Evolutionary conservation across 441 rosid species (phyloP), one percentile per base, ranked within the genome.

Genomic region (Arabidopsis lyrata): DNA sequence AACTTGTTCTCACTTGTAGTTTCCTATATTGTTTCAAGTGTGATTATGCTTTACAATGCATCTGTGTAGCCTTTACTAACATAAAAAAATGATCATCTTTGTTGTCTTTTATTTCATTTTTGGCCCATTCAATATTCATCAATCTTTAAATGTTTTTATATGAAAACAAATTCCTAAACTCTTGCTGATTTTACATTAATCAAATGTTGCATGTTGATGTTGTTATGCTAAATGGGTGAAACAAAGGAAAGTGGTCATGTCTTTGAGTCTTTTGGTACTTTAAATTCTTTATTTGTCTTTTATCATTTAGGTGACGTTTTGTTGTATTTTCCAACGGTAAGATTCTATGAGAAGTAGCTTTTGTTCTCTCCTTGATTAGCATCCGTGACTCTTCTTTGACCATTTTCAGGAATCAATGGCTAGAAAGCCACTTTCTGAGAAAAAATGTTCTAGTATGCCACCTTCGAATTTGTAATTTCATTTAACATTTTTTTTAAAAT

Each of bases 381-480:
- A 71, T 50, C 72, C 76, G 80, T 77, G 76, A 77, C 64, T 50
- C 58, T 63, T 57, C 57, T 77, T 77, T 77, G 77, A 77, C 77
- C 73, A 77, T 50, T 77, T n/a, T n/a, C n/a, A n/a, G n/a, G n/a
- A n/a, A n/a, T n/a, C n/a, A n/a, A n/a, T n/a, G n/a, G n/a, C n/a
- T n/a, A n/a, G n/a, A n/a, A n/a, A n/a, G n/a, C n/a, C n/a, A n/a
- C n/a, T n/a, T n/a, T n/a, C n/a, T n/a, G n/a, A n/a, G n/a, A n/a
- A n/a, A n/a, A n/a, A n/a, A n/a, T n/a, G n/a, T n/a, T n/a, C n/a
- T n/a, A n/a, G n/a, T n/a, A n/a, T n/a, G n/a, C n/a, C n/a, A n/a
- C n/a, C n/a, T n/a, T n/a, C n/a, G n/a, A n/a, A n/a, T n/a, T n/a
- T n/a, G n/a, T n/a, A n/a, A n/a, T n/a, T n/a, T n/a, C n/a, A n/a